Evolutionary conservation across 176 grass and related monocot species (phyloP).

Genomic region (Eremochloa ophiuroides): DNA sequence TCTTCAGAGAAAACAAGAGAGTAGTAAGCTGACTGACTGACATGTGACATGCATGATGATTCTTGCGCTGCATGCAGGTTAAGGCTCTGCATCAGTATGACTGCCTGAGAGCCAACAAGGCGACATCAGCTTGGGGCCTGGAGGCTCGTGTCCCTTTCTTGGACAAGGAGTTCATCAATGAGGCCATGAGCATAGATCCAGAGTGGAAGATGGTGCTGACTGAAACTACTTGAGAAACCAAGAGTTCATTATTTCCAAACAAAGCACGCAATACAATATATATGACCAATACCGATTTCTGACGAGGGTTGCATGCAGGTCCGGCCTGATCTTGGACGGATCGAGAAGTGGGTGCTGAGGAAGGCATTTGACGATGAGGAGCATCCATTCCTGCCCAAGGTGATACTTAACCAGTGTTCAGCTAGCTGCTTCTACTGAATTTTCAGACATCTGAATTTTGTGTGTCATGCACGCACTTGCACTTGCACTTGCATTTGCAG

Average conservation of each 20-base stretch:
- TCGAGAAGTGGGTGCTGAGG: constrained; percentile 77
- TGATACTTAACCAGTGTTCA: not conserved
- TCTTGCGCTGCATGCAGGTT: constrained; percentile 27
- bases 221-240: not conserved
- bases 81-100: constrained; percentile 88
- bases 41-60: not conserved
- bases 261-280: not conserved
- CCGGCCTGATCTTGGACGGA: constrained; percentile 60
- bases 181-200: constrained; percentile 78
- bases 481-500: too few relatives aligned
- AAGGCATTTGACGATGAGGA: constrained; percentile 85
- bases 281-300: not conserved
- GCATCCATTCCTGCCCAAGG: constrained; percentile 73
- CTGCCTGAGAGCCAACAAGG: constrained; percentile 81
- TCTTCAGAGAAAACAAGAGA: not conserved
- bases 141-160: constrained; percentile 84
- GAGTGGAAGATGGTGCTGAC: constrained; percentile 72
- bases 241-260: not conserved
- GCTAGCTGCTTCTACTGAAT: not conserved
- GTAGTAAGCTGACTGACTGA: not conserved
- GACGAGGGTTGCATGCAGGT: constrained; percentile 48
- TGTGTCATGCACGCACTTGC: too few relatives aligned
- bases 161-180: constrained; percentile 78
- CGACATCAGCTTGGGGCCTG: constrained; percentile 79
- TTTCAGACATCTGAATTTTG: too few relatives aligned